Percentiles rank a stretch among this genome's conserved stretches.
phyloP scores from a whole-genome alignment of 345 rosid species.

The Eucalyptus albens region DNA sequence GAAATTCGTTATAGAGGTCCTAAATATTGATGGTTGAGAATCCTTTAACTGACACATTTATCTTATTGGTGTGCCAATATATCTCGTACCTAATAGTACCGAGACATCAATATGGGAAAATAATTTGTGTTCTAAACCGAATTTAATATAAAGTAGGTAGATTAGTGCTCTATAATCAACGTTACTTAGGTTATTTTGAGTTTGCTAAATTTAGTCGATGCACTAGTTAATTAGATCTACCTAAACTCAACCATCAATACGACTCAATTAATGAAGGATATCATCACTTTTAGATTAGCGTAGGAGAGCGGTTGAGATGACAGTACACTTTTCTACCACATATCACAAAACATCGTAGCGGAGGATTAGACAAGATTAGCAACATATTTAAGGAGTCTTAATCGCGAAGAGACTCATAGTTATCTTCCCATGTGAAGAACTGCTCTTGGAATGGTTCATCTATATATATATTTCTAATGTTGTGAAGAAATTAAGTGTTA shows the following conservation, averaged over 20 bases:
- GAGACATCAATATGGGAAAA: background rate
- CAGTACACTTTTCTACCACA: background rate
- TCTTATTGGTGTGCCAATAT: background rate
- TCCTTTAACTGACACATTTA: background rate
- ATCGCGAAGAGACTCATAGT: background rate
- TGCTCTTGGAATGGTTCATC: background rate
- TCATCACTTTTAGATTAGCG: background rate
- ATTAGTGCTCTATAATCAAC: background rate
- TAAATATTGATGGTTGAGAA: background rate
- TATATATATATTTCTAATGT: background rate
- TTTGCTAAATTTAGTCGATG: background rate
- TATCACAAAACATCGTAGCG: background rate
- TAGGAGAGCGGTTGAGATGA: background rate
- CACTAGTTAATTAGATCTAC: background rate
- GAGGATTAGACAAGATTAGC: background rate
- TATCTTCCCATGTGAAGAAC: background rate
- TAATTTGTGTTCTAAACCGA: background rate
- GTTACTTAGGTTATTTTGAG: background rate
- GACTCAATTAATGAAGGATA: background rate
- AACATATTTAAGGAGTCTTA: background rate
- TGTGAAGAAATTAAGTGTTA: background rate
- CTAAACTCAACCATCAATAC: background rate
- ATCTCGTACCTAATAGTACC: background rate
- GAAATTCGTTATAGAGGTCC: background rate
- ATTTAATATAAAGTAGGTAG: background rate